Conservation (phyloP, 441 rosid species). For the Populus hybrid region DNA sequence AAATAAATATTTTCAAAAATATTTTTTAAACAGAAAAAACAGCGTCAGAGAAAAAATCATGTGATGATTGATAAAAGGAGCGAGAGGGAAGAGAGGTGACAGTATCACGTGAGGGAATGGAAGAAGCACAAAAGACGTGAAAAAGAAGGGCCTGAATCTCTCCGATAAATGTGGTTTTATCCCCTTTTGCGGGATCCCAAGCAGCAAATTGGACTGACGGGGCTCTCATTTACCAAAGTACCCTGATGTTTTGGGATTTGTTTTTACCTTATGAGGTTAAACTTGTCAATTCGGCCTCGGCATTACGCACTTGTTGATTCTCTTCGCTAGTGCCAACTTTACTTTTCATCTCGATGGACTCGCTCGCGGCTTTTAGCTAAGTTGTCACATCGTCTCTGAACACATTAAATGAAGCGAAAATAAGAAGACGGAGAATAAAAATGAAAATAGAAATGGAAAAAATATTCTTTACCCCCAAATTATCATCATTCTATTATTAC, state of each 20-base stretch:
- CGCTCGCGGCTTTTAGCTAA: no score
- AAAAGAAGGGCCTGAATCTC: slow-evolving; percentile 9
- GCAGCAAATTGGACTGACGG: background rate
- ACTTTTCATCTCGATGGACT: no score
- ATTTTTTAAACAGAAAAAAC: background rate
- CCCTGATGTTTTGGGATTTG: background rate
- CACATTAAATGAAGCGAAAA: no score
- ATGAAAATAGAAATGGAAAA: no score
- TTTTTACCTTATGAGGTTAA: background rate
- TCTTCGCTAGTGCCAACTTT: background rate
- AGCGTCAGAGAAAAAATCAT: background rate
- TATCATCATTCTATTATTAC: no score
- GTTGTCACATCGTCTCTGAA: no score
- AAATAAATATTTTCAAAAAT: no score
- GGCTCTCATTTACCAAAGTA: slow-evolving; percentile 3
- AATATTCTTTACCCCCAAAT: no score
- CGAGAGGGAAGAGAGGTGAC: background rate
- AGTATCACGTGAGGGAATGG: background rate
- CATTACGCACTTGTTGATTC: background rate
- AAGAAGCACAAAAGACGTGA: no score
- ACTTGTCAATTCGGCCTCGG: background rate
- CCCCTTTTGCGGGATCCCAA: background rate
- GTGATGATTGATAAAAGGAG: background rate
- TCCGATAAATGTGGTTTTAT: slow-evolving; percentile 22
- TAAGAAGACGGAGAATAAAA: no score